Evolutionary conservation across 139 green algal genomes (phyloP), one percentile per base, ranked within the genome.

Genomic region (Coccomyxa sp.): DNA sequence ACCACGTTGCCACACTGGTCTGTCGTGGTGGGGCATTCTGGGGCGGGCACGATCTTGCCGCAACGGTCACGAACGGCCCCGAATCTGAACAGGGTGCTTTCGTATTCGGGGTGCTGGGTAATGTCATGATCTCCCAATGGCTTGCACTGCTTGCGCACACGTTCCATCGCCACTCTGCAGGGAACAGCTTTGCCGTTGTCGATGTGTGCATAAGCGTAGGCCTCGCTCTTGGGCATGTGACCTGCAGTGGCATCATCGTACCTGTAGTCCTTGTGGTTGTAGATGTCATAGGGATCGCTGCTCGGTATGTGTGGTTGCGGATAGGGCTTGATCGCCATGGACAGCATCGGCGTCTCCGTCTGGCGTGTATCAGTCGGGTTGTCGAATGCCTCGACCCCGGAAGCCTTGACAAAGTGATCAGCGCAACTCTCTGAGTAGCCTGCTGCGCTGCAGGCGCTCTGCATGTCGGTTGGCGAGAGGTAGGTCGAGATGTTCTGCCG

Each of bases 11-110:
- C 44, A 58, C 44, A 58, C 44, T 58, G 44, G 44, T 58, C 44
- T 14, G 44, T 58, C 44, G 44, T 58, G 44, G 44, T 58, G 44
- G 44, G 44, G 44, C 44, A 58, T 58, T 58, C 44, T 10, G 44
- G 44, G 44, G 44, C 44, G 44, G 44, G 44, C 44, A 58, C 44
- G 44, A 58, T 58, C 44, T 58, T 58, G 44, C 44, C 44, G 44
- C 44, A 58, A 27, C 44, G 10, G 44, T 58, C 44, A 58, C 44
- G 44, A 58, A 58, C 44, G 44, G 44, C 44, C 14, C 44, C 44
- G 44, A 58, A 58, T 58, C 44, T 58, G 44, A 58, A 58, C 44
- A 58, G 44, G 44, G 44, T 58, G 44, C 44, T 58, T 58, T 58
- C 44, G 44, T 58, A 58, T 27, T 58, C 44, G 44, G 44, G 44